Base-by-base conservation (phyloP, 2,329 filamentous ascomycete species). In the Clonostachys chloroleuca region DNA sequence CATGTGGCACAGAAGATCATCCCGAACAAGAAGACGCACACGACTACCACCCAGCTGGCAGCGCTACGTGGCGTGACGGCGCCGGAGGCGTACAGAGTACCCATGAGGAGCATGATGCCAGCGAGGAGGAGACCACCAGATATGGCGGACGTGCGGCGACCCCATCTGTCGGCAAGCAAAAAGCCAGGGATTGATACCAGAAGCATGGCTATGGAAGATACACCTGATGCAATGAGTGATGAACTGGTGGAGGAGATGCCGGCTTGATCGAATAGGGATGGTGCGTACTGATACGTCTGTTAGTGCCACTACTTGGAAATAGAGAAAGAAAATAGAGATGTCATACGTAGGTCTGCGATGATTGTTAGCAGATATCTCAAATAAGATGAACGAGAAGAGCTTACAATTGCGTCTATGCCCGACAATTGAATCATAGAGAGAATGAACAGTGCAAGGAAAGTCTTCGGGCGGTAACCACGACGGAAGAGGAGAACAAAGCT, bases 331-430 rank as follows among this genome's bases (percentile, higher is more conserved):
- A 33, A 13, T 6, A 20, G 12, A 35, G 18, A 6, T 35, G 12
- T n/a, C 10, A 7, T 12, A 37, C 12, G 8, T 30, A 30, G 3
- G 24, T 30, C 24, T 30, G 24, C 9, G 8, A 30, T 10, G 9
- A 46, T 18, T n/a, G 42, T 44, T 35, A 44, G 42, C 20, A 5
- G 30, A 8, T 17, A 17, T 3, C 16, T 42, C 24, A 3, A 16
- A 7, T 5, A 42, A 20, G 9, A 9, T 14, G 16, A 3, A 30
- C 24, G 16, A 14, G 24, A 14, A 24, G 5, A 17, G 65, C 72
- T 58, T 56, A 80, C 78, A 49, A 85, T 73, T 1, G 77, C 81
- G 52, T 86, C 82, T 44, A 85, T 84, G 0, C 82, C 81, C 30
- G 70, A 77, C 0, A 84, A 62, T 53, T 86, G 82, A 34, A 80